Conservation (phyloP, 805 yeast genomes). For the Cyberlindnera japonica region DNA sequence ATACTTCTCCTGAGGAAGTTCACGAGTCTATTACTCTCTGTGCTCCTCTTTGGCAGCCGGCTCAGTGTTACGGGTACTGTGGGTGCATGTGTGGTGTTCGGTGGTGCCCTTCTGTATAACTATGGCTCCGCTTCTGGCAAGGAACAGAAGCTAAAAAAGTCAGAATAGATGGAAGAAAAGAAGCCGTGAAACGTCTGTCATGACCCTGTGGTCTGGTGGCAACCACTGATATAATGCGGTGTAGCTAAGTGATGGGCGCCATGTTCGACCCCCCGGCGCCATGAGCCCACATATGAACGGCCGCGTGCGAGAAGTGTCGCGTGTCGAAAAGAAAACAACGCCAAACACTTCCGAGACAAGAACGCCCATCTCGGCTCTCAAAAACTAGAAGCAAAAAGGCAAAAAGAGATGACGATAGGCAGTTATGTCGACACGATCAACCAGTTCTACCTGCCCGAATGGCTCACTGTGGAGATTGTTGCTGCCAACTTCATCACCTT, state of each 20-base stretch:
- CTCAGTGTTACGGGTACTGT: slow-evolving; percentile 36
- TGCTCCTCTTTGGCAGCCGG: slow-evolving; percentile 46
- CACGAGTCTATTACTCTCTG: slow-evolving; percentile 53
- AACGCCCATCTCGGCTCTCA: not conserved
- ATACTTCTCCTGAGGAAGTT: slow-evolving; percentile 60
- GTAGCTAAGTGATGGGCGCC: no score
- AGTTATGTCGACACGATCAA: slow-evolving; percentile 33
- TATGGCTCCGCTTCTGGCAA: slow-evolving; percentile 21
- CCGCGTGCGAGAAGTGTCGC: not conserved
- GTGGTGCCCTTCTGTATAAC: slow-evolving; percentile 51
- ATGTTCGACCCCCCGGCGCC: no score
- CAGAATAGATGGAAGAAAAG: not conserved
- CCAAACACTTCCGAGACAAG: not conserved
- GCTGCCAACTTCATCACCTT: slow-evolving; percentile 67
- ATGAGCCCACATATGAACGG: no score
- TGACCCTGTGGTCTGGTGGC: no score
- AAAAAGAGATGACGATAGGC: not conserved
- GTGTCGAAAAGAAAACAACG: slow-evolving; percentile 2
- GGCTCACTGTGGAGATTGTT: slow-evolving; percentile 51
- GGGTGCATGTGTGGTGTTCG: slow-evolving; percentile 51
- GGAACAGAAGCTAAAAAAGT: not conserved
- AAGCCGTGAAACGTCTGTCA: no score
- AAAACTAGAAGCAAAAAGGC: no score
- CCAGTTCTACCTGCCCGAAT: slow-evolving; percentile 45
- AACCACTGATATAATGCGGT: no score